phyloP scores from a whole-genome alignment of 2,329 filamentous ascomycete genomes.

The Fusarium bulbicola region DNA sequence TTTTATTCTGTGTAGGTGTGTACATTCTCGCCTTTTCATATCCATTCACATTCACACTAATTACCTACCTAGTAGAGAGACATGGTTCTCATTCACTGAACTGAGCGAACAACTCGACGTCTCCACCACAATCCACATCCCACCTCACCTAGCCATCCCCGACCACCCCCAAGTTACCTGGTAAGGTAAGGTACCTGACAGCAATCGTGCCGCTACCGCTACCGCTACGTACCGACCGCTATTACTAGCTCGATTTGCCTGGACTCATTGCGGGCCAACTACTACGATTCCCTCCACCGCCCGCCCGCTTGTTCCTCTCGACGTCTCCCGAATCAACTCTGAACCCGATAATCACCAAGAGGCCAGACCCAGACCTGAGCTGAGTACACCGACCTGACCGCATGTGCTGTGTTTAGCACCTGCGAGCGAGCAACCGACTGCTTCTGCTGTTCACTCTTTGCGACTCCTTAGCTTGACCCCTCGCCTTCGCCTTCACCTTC shows the following conservation, averaged over 20 bases:
- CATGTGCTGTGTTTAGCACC: constrained; percentile 22
- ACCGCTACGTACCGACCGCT: constrained; percentile 29
- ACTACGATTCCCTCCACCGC: constrained; percentile 38
- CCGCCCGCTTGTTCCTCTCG: constrained; percentile 37
- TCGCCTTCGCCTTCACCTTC: not conserved
- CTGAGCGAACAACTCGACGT: constrained; percentile 25
- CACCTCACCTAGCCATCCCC: constrained; percentile 14
- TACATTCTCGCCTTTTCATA: not conserved
- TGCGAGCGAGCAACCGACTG: constrained; percentile 28
- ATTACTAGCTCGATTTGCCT: constrained; percentile 30
- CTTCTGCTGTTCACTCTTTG: constrained; percentile 24
- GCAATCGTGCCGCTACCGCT: constrained; percentile 27
- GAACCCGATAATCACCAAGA: constrained; percentile 31
- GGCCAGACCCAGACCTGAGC: constrained; percentile 24
- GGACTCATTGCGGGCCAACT: constrained; percentile 30
- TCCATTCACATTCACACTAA: not conserved
- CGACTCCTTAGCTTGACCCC: constrained; percentile 1
- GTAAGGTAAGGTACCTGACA: constrained; percentile 22
- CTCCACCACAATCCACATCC: constrained; percentile 31
- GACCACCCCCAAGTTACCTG: constrained; percentile 18
- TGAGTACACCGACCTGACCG: constrained; percentile 31
- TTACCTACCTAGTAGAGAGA: not conserved
- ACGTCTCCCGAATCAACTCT: constrained; percentile 38
- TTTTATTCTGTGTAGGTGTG: not conserved
- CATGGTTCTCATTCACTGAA: constrained; percentile 36